A percentile compares a stretch with the other conserved stretches of the same genome.
phyloP scores from a whole-genome alignment of 179 eudicot genomes.

The Gypsophila paniculata region DNA sequence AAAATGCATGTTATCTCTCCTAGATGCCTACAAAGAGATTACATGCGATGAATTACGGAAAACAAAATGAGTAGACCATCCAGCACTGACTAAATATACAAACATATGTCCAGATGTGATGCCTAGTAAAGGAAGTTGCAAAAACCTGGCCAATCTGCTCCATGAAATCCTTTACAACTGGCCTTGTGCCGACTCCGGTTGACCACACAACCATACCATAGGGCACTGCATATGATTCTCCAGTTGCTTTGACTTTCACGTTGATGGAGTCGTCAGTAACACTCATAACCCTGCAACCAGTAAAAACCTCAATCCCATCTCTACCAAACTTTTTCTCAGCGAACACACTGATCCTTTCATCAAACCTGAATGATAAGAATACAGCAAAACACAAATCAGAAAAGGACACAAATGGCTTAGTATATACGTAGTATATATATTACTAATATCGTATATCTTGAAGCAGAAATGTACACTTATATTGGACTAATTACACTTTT shows the following conservation, averaged over 20 bases:
- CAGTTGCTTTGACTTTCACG: slow-evolving; percentile 56
- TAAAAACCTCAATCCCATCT: slow-evolving; percentile 80
- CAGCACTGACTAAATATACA: not conserved
- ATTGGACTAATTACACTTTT: too few species aligned
- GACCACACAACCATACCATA: slow-evolving; percentile 95
- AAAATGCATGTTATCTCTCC: not conserved
- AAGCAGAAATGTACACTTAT: too few species aligned
- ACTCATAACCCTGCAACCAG: slow-evolving; percentile 65
- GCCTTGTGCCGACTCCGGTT: slow-evolving; percentile 81
- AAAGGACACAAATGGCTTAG: too few species aligned
- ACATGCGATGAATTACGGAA: not conserved
- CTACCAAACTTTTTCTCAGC: slow-evolving; percentile 76
- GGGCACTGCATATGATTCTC: slow-evolving; percentile 45
- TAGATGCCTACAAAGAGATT: not conserved
- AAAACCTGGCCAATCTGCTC: slow-evolving; percentile 82
- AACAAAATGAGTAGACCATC: not conserved
- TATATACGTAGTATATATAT: too few species aligned
- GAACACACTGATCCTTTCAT: slow-evolving; percentile 78
- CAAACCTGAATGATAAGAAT: slow-evolving; percentile 52
- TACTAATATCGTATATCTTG: too few species aligned
- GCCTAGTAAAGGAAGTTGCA: not conserved
- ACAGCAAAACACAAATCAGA: not conserved
- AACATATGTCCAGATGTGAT: not conserved
- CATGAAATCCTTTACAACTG: slow-evolving; percentile 84
- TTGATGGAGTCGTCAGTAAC: slow-evolving; percentile 51